A percentile compares a stretch with the other conserved stretches of the same genome.
Conservation (phyloP, 2,329 filamentous ascomycete genomes). For the Sporothrix phasma region DNA sequence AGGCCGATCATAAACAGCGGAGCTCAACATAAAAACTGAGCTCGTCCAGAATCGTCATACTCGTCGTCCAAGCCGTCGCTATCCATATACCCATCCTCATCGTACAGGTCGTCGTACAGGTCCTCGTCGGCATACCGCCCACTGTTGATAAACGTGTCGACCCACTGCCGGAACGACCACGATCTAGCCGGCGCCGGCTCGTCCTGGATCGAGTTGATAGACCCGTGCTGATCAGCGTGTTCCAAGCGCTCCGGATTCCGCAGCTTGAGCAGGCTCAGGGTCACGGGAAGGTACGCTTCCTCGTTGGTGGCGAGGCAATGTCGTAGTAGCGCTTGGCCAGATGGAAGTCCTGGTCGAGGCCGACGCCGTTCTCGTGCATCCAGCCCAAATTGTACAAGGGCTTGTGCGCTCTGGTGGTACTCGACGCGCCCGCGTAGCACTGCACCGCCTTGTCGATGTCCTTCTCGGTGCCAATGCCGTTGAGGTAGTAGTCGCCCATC, state of each 20-base stretch:
- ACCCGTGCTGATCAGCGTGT: constrained; percentile 82
- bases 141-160: constrained; percentile 69
- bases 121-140: constrained; percentile 50
- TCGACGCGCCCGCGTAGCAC: constrained; percentile 88
- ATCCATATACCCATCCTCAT: constrained; percentile 31
- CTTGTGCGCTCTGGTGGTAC: constrained; percentile 83
- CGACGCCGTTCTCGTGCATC: constrained; percentile 98
- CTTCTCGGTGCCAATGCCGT: constrained; percentile 61
- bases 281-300: constrained; percentile 89
- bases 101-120: constrained; percentile 38
- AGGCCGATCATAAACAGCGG: constrained; percentile 72
- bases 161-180: constrained; percentile 76
- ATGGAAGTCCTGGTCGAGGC: constrained; percentile 90
- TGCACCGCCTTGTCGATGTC: constrained; percentile 80
- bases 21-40: constrained; percentile 61
- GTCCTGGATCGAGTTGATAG: constrained; percentile 83
- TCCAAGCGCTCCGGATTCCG: constrained; percentile 85
- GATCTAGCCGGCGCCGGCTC: constrained; percentile 66
- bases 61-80: constrained; percentile 46
- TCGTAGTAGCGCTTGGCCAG: constrained; percentile 96
- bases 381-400: constrained; percentile 94
- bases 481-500: constrained; percentile 95
- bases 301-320: constrained; percentile 82
- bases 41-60: constrained; percentile 61
- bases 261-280: constrained; percentile 77